Evolutionary conservation across 2,329 filamentous ascomycete genomes (phyloP).

Genomic region (Aureobasidium sp.): DNA sequence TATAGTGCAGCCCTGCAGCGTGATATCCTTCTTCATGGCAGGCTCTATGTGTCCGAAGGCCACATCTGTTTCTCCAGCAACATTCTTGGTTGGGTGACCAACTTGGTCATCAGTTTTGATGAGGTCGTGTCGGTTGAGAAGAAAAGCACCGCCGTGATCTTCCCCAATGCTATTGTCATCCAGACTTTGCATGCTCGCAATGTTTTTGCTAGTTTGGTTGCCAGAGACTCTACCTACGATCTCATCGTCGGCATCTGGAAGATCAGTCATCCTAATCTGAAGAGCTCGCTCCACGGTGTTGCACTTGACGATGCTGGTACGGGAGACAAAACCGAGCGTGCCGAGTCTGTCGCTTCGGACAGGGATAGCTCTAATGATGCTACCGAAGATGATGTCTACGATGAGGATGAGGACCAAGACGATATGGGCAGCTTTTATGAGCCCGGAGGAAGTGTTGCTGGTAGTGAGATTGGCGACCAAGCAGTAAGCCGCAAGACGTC

Average conservation of each 20-base stretch:
- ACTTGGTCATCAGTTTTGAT: conserved; percentile 94
- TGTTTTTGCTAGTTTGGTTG: conserved; percentile 90
- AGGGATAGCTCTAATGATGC: conserved; percentile 47
- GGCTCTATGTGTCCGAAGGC: conserved; percentile 92
- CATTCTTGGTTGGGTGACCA: conserved; percentile 96
- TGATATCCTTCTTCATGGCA: conserved; percentile 88
- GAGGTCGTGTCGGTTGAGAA: conserved; percentile 97
- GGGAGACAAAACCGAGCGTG: conserved; percentile 86
- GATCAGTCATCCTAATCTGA: conserved; percentile 83
- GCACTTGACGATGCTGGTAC: conserved; percentile 67
- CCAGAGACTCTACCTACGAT: conserved; percentile 92
- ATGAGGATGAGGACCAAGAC: conserved; percentile 68
- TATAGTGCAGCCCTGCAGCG: conserved; percentile 95
- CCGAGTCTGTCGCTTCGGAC: conserved; percentile 51
- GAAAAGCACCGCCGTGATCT: conserved; percentile 87
- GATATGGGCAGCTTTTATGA: conserved; percentile 56
- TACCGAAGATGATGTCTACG: conserved; percentile 70
- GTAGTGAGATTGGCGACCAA: conserved; percentile 43
- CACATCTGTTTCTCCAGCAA: conserved; percentile 99
- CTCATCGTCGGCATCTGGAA: conserved; percentile 98
- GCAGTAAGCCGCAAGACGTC: conserved; percentile 66
- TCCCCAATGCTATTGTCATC: conserved; percentile 96
- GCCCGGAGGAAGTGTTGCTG: conserved; percentile 44
- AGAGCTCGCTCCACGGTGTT: conserved; percentile 86
- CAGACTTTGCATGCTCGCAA: conserved; percentile 93